These are phyloP conservation scores for Sporopachydermia cereana DNA, from an alignment of 1,139 yeast species.

Conservation along the genomic window DNA sequence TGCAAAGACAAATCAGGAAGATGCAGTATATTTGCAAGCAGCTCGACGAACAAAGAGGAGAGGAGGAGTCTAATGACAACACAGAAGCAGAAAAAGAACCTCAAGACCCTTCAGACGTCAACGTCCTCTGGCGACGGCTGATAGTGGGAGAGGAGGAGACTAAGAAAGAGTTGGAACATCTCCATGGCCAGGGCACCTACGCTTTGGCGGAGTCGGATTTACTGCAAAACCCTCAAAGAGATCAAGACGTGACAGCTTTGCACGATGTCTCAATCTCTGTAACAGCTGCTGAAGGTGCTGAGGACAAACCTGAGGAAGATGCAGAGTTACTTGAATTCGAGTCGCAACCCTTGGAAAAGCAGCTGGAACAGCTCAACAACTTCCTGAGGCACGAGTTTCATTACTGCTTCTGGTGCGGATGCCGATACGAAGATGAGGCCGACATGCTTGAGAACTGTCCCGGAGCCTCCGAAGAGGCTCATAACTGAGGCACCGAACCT, in stretches of 20 bases:
- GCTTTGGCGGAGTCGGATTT: slow-evolving; percentile 6
- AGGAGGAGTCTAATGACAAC: slow-evolving; percentile 8
- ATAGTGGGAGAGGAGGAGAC: slow-evolving; percentile 12
- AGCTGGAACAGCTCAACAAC: slow-evolving; percentile 20
- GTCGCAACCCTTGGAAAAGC: slow-evolving; percentile 18
- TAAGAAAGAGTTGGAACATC: background rate
- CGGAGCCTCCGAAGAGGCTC: slow-evolving; percentile 33
- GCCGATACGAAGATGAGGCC: slow-evolving; percentile 22
- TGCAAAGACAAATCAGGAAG: slow-evolving; percentile 7
- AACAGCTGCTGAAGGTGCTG: too few species aligned
- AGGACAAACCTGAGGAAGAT: slow-evolving; percentile 17
- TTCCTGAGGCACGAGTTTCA: slow-evolving; percentile 28
- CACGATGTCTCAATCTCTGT: background rate
- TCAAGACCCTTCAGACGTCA: slow-evolving; percentile 5
- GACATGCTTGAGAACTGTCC: slow-evolving; percentile 36
- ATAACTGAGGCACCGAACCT: too few species aligned
- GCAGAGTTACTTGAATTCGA: slow-evolving; percentile 23
- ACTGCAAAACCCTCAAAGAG: slow-evolving; percentile 9
- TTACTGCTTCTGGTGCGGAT: slow-evolving; percentile 42
- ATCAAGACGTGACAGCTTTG: slow-evolving; percentile 5
- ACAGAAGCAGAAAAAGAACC: too few species aligned
- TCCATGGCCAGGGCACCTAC: background rate
- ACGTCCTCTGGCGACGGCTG: slow-evolving; percentile 17
- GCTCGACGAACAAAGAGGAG: slow-evolving; percentile 11
- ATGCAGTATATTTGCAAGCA: slow-evolving; percentile 13